Conservation (phyloP, 768 basidiomycete species). For the Hemileccinum rubropunctum region DNA sequence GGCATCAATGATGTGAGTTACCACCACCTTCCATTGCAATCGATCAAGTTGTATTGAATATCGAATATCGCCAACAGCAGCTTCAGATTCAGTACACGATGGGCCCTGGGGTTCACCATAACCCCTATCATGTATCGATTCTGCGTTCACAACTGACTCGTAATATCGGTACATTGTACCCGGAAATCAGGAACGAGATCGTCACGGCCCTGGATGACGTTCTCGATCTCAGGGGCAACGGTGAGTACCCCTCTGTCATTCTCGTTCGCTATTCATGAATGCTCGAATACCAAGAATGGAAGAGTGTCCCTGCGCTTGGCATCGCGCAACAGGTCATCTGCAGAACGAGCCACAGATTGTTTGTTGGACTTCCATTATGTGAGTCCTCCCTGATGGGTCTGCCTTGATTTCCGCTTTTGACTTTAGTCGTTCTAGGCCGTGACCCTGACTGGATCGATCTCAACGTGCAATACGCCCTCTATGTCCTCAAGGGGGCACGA, state of each 20-base stretch:
- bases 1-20: constrained; percentile 34
- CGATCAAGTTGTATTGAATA: background rate
- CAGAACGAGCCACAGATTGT: constrained; percentile 42
- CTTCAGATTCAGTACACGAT: constrained; percentile 39
- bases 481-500: constrained; percentile 21
- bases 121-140: constrained; percentile 31
- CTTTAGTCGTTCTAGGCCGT: constrained; percentile 32
- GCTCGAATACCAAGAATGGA: constrained; percentile 36
- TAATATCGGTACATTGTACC: constrained; percentile 37
- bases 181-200: constrained; percentile 44
- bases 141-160: constrained; percentile 34
- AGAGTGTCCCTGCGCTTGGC: constrained; percentile 24
- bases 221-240: constrained; percentile 23
- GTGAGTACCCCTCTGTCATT: background rate
- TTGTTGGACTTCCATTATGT: constrained; percentile 50
- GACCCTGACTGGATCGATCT: constrained; percentile 33
- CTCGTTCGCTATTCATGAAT: background rate
- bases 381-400: background rate
- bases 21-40: background rate
- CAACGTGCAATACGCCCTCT: constrained; percentile 28
- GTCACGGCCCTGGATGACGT: constrained; percentile 36
- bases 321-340: constrained; percentile 37
- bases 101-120: constrained; percentile 26
- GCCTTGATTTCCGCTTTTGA: background rate
- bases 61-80: constrained; percentile 21